phyloP scores from a whole-genome alignment of 192 early-diverging fungal species.

The Rhizophagus prolifer region DNA sequence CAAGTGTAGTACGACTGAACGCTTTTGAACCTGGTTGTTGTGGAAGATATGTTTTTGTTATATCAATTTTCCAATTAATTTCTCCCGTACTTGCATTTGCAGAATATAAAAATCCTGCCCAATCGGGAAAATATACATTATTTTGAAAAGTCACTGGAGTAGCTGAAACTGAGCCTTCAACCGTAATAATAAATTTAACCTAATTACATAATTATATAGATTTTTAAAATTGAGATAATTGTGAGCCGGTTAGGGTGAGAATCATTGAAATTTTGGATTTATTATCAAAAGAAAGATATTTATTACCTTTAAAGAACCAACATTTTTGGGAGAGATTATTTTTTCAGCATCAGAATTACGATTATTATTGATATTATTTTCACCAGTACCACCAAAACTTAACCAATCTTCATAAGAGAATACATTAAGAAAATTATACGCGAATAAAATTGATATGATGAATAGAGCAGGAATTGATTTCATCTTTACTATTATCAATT shows the following conservation, averaged over 20 bases:
- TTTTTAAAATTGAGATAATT: too few species aligned
- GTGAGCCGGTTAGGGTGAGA: too few species aligned
- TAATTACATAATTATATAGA: too few species aligned
- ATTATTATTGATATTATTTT: not conserved
- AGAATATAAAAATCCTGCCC: not conserved
- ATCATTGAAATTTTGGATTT: not conserved
- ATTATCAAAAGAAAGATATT: not conserved
- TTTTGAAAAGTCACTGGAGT: not conserved
- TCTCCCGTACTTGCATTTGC: not conserved
- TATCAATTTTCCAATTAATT: not conserved
- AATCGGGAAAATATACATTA: not conserved
- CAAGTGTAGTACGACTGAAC: not conserved
- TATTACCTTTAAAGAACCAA: not conserved
- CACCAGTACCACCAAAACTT: not conserved
- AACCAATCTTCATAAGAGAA: not conserved
- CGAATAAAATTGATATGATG: not conserved
- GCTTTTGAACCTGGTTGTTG: not conserved
- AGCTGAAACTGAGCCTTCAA: not conserved
- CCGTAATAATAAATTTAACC: not conserved
- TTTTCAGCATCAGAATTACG: not conserved
- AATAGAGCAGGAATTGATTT: not conserved
- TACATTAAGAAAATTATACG: not conserved
- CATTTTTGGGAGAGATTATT: not conserved
- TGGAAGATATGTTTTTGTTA: not conserved
- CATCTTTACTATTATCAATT: not conserved